Base-by-base conservation (phyloP, 106 monocot genomes). In the Acanthochlamys bracteata region DNA sequence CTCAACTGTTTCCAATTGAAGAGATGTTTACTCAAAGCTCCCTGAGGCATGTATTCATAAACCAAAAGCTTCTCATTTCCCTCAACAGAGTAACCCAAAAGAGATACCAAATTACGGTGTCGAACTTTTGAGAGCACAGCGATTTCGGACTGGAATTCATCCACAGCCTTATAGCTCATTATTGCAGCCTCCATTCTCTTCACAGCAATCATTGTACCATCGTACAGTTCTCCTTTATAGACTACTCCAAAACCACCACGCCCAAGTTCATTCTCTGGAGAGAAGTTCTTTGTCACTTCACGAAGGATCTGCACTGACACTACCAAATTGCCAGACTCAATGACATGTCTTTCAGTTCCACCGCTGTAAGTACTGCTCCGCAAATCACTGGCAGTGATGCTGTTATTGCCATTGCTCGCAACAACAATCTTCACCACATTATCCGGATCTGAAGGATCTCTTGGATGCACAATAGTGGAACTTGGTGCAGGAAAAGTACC, bases 71-170 rank as follows among this genome's bases (percentile, higher is more conserved):
- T 84, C 70, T 89, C 88, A 24, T 47, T 69, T 14, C 60, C 81
- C 75, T 89, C 84, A 0, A 78, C 67, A 4, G 83, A 72, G 43
- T 80, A 84, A 3, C 84, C 88, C 69, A 89, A 53, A 20, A 89
- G 69, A 1, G 84, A 81, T 10, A 89, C 88, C 61, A 89, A 42
- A 57, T 89, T 78, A 7, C 78, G 71, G 75, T 89, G 88, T 0
- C 88, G 67, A 2, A 89, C 84, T 59, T 84, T 84, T 25, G 88
- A 81, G 13, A 89, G 84, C 16, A 89, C 73, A 11, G 81, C 61
- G 25, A 89, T 84, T 64, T 89, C 88, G 16, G 88, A 78, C 17
- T 78, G 78, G 57, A 89, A 89, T 66, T 89, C 88, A 64, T 89
- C 81, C 11, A 79, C 26, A 11, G 79, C 83, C 55, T 79, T 79